Evolutionary conservation across 1,284 basidiomycete genomes (phyloP).

Genomic region (Pisolithus thermaeus): DNA sequence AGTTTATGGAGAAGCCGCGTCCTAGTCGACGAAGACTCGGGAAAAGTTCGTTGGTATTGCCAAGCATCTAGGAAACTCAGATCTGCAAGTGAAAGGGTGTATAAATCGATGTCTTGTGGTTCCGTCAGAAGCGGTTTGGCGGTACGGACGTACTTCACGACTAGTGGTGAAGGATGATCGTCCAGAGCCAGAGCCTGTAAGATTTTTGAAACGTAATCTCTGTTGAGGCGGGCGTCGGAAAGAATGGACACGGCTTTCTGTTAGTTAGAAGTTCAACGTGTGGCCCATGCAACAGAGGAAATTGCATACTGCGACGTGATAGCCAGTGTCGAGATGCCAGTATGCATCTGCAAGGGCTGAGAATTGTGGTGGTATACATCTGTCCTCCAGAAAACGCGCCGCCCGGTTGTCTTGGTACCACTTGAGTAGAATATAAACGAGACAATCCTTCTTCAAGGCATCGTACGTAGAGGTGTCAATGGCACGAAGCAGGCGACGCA

Average conservation of each 20-base stretch:
- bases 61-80: slow-evolving; percentile 62
- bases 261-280: background rate
- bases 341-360: slow-evolving; percentile 69
- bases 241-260: slow-evolving; percentile 66
- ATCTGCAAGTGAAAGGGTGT: slow-evolving; percentile 60
- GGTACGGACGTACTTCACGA: slow-evolving; percentile 64
- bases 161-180: slow-evolving; percentile 42
- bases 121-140: slow-evolving; percentile 63
- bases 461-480: slow-evolving; percentile 64
- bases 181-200: slow-evolving; percentile 57
- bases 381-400: slow-evolving; percentile 44
- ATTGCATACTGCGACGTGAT: slow-evolving; percentile 49
- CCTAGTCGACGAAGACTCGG: slow-evolving; percentile 47
- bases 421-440: slow-evolving; percentile 72
- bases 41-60: slow-evolving; percentile 65
- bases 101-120: slow-evolving; percentile 62
- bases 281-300: background rate
- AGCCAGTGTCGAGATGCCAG: slow-evolving; percentile 70
- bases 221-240: slow-evolving; percentile 65
- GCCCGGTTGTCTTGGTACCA: slow-evolving; percentile 65
- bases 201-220: slow-evolving; percentile 71
- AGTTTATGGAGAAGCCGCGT: slow-evolving; percentile 52
- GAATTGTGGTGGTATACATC: slow-evolving; percentile 68
- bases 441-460: slow-evolving; percentile 66
- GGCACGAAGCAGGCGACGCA: slow-evolving; percentile 51